Conservation (phyloP, 2,329 filamentous ascomycete genomes). For the Hypoxylon sp. region DNA sequence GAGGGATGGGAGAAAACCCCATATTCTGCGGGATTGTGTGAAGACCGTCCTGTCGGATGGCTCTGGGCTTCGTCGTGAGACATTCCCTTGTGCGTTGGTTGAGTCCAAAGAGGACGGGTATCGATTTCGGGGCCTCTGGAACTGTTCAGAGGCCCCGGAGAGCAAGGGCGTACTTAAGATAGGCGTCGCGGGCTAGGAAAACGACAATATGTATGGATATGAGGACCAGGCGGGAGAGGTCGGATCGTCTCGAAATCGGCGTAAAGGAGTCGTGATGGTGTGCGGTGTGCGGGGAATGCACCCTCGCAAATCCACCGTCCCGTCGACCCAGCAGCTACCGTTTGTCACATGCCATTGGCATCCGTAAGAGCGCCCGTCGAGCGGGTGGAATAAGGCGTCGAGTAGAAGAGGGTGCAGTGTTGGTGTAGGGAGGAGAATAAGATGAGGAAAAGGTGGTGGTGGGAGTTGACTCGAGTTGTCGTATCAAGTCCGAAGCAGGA, state of each 20-base stretch:
- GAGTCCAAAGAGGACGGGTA: constrained; percentile 35
- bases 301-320: constrained; percentile 71
- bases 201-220: constrained; percentile 30
- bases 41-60: constrained; percentile 50
- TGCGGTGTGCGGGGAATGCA: constrained; percentile 70
- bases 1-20: constrained; percentile 50
- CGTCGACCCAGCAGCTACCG: constrained; percentile 65
- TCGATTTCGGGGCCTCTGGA: constrained; percentile 43
- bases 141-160: constrained; percentile 45
- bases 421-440: constrained; percentile 20
- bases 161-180: constrained; percentile 25
- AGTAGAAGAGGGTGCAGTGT: constrained; percentile 13
- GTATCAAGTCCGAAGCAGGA: constrained; percentile 39
- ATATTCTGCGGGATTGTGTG: constrained; percentile 53
- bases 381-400: constrained; percentile 30
- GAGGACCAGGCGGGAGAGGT: constrained; percentile 17
- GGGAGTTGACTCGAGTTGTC: constrained; percentile 25
- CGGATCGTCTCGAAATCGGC: constrained; percentile 26
- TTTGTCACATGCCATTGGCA: constrained; percentile 70
- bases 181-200: constrained; percentile 30
- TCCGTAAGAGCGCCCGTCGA: constrained; percentile 42
- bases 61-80: constrained; percentile 64
- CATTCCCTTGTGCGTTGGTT: constrained; percentile 56
- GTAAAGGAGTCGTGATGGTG: constrained; percentile 53
- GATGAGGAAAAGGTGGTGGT: constrained; percentile 27